Evolutionary conservation across 805 yeast species (phyloP).

Genomic region (Middelhovenomyces tepae): DNA sequence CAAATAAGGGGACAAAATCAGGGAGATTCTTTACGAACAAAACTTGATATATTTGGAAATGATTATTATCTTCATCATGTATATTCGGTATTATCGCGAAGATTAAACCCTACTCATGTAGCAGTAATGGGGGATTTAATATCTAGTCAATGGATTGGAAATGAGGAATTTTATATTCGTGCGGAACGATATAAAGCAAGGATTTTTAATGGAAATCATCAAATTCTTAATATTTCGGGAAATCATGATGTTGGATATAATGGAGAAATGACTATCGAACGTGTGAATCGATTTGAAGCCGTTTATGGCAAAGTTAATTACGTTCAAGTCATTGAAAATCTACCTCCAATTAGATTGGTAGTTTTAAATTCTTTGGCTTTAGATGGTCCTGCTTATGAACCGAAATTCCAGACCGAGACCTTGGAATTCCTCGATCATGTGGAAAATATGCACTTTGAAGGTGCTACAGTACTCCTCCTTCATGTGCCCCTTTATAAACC

Average conservation of each 20-base stretch:
- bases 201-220: slow-evolving; percentile 22
- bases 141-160: slow-evolving; percentile 91
- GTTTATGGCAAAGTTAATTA: slow-evolving; percentile 82
- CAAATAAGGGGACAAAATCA: slow-evolving; percentile 89
- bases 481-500: slow-evolving; percentile 85
- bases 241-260: slow-evolving; percentile 95
- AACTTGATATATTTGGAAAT: slow-evolving; percentile 82
- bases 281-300: slow-evolving; percentile 65
- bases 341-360: slow-evolving; percentile 74
- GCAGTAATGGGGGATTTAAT: slow-evolving; percentile 90
- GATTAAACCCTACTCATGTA: slow-evolving; percentile 69
- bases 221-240: slow-evolving; percentile 76
- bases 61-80: slow-evolving; percentile 85
- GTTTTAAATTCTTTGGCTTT: slow-evolving; percentile 73
- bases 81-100: slow-evolving; percentile 50
- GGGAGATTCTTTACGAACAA: slow-evolving; percentile 51
- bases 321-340: slow-evolving; percentile 31
- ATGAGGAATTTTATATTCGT: slow-evolving; percentile 74
- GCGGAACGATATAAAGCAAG: slow-evolving; percentile 46
- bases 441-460: slow-evolving; percentile 44
- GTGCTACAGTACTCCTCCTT: slow-evolving; percentile 74
- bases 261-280: slow-evolving; percentile 91
- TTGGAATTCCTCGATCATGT: slow-evolving; percentile 65
- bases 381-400: slow-evolving; percentile 85
- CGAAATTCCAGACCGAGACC: slow-evolving; percentile 55